Percentiles rank a stretch among this genome's conserved stretches.
phyloP scores from a whole-genome alignment of 2,329 filamentous ascomycete genomes.

The Paramyrothecium roridum region DNA sequence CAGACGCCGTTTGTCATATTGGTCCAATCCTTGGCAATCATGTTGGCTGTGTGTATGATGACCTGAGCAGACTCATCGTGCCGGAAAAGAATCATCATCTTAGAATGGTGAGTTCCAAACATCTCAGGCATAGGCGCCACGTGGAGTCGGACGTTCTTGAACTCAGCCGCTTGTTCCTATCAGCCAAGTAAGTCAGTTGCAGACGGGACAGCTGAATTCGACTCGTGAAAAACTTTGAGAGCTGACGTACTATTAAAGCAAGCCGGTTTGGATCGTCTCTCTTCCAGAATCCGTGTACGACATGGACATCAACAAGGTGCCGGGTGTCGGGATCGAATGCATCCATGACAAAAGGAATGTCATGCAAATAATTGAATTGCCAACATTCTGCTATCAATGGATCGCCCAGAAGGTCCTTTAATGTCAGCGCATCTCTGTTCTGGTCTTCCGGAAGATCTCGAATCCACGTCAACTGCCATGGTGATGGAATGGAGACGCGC shows the following conservation, averaged over 20 bases:
- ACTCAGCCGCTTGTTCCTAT: constrained; percentile 58
- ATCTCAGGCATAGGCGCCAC: constrained; percentile 76
- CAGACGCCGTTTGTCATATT: constrained; percentile 87
- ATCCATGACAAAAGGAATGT: constrained; percentile 53
- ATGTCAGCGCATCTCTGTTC: constrained; percentile 64
- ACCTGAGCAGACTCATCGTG: constrained; percentile 76
- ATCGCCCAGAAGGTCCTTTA: constrained; percentile 69
- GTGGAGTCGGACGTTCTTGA: constrained; percentile 68
- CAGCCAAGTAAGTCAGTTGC: not conserved
- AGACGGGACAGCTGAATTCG: too few relatives aligned
- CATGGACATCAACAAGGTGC: constrained; percentile 46
- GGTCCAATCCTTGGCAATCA: constrained; percentile 83
- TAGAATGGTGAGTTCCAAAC: constrained; percentile 82
- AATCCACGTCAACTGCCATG: constrained; percentile 70
- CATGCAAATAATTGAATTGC: constrained; percentile 68
- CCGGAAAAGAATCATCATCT: constrained; percentile 82
- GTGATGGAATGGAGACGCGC: constrained; percentile 47
- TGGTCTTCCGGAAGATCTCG: constrained; percentile 53
- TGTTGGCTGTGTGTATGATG: constrained; percentile 85
- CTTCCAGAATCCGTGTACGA: constrained; percentile 65
- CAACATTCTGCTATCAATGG: constrained; percentile 70
- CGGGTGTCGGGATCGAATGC: constrained; percentile 51
- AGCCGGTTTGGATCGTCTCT: constrained; percentile 59
- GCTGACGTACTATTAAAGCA: constrained; percentile 53
- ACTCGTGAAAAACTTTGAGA: too few relatives aligned